These are phyloP conservation scores for Heterobasidion annosum DNA, from an alignment of 1,284 basidiomycete genomes.

Conservation along the genomic window DNA sequence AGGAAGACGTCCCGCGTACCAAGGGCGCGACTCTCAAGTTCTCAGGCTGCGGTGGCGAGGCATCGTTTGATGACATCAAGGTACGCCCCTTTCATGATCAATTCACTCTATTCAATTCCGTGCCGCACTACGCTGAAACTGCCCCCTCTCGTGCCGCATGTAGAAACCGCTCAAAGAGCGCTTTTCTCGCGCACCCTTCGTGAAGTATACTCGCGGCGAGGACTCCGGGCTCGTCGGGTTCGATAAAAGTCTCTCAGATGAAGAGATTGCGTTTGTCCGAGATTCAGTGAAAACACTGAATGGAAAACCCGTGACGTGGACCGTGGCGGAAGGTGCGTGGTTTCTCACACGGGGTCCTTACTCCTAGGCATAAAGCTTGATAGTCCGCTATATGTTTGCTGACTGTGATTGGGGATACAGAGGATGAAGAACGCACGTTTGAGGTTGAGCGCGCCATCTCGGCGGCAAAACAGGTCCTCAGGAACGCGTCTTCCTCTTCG, in stretches of 20 bases:
- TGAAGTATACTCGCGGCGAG: conserved; percentile 58
- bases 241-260: conserved; percentile 55
- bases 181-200: conserved; percentile 66
- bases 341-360: background rate
- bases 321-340: conserved; percentile 44
- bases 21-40: conserved; percentile 73
- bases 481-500: conserved; percentile 12
- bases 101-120: background rate
- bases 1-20: conserved; percentile 63
- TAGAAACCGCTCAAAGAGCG: conserved; percentile 69
- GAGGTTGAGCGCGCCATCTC: conserved; percentile 63
- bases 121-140: background rate
- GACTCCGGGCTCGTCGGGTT: conserved; percentile 33
- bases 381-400: background rate
- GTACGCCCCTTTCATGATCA: background rate
- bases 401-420: conserved; percentile 19
- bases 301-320: conserved; percentile 53
- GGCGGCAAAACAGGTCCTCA: conserved; percentile 41
- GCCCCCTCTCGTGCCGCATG: background rate
- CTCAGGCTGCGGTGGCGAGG: conserved; percentile 56
- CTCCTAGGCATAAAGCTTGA: conserved; percentile 2
- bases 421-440: conserved; percentile 58
- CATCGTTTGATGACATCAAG: conserved; percentile 65
- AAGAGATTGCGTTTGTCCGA: conserved; percentile 56
- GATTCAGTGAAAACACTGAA: conserved; percentile 55